Base-by-base conservation (phyloP, 73 alveolate species). In the Breviolum minutum region DNA sequence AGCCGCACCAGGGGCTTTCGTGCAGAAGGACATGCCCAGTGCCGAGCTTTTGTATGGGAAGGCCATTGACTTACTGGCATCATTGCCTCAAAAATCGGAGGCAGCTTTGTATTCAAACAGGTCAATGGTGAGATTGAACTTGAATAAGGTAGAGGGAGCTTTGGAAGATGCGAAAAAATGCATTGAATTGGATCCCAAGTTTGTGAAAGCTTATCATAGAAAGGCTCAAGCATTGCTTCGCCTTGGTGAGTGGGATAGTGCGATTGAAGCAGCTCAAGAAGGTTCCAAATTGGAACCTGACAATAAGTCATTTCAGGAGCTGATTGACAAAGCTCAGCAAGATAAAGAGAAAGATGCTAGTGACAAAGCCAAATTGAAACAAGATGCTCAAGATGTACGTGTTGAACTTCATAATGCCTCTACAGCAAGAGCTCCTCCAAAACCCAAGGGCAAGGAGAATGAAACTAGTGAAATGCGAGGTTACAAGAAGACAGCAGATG, bases 201-300 rank as follows among this genome's bases (percentile, higher is more conserved):
- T 79, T 26, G 92, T 80, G 64, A 80, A 94, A 73, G 99, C 99
- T 14, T 97, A 99, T 98, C 99, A 95, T 61, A 82, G 99, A 29
- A 91, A 95, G 87, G 99, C 99, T 32, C 99, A 94, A 96, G 99
- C 99, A 13, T 98, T 99, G 48, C 95, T 85, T 27, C 99, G 99
- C 10, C 99, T 99, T 76, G 91, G 90, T 30, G 91, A 96, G 66
- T 80, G 87, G 54, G 99, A 99, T 30, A 99, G 98, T 32, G 99
- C 99, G n/a, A 96, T 96, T 96, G 95, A 99, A 87, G 99, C 99
- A 17, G 99, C 99, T 70, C 99, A 99, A 87, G 98, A 54, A 29
- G 99, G 99, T 5, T 82, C 95, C 74, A 98, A 99, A 92, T 86
- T 99, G 94, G 99, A 99, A 29, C 99, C 99, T n/a, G 99, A 83